These are phyloP conservation scores for Pyrenophora seminiperda DNA, from an alignment of 2,329 filamentous ascomycete genomes.

Conservation along the genomic window DNA sequence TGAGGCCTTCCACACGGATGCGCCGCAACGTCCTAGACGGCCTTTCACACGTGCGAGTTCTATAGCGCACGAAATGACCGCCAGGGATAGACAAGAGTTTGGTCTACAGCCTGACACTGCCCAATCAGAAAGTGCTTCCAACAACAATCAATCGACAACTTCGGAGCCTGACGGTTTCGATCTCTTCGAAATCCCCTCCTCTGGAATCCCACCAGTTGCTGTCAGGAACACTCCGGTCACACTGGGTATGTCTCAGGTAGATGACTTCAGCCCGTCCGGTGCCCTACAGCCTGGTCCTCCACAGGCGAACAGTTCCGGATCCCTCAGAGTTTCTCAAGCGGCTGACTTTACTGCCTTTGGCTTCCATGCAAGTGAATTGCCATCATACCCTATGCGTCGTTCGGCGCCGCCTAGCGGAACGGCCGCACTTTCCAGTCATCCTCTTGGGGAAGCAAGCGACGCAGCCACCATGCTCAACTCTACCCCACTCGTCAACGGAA, in stretches of 20 bases:
- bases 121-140: conserved; percentile 6
- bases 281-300: conserved; percentile 3
- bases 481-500: conserved; percentile 2
- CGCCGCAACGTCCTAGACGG: conserved; percentile 2
- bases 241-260: conserved; percentile 1
- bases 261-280: neutral
- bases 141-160: conserved; percentile 4
- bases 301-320: conserved; percentile 4
- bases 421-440: conserved; percentile 8
- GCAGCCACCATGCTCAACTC: conserved; percentile 7
- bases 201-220: conserved; percentile 2
- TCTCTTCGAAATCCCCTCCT: neutral
- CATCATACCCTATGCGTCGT: conserved; percentile 1
- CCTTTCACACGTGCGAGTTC: conserved; percentile 3
- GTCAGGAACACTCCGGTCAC: conserved; percentile 1
- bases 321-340: conserved; percentile 3
- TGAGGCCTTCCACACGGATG: conserved; percentile 3
- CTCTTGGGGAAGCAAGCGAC: conserved; percentile 5
- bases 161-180: conserved; percentile 1
- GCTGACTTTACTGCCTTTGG: conserved; percentile 3
- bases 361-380: conserved; percentile 5
- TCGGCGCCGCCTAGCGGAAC: conserved; percentile 3
- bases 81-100: conserved; percentile 7
- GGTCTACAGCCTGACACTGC: conserved; percentile 5
- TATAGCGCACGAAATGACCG: conserved; percentile 6